Evolutionary conservation across 306 rosid species (phyloP).

Genomic region (Cucurbita argyrosperma): DNA sequence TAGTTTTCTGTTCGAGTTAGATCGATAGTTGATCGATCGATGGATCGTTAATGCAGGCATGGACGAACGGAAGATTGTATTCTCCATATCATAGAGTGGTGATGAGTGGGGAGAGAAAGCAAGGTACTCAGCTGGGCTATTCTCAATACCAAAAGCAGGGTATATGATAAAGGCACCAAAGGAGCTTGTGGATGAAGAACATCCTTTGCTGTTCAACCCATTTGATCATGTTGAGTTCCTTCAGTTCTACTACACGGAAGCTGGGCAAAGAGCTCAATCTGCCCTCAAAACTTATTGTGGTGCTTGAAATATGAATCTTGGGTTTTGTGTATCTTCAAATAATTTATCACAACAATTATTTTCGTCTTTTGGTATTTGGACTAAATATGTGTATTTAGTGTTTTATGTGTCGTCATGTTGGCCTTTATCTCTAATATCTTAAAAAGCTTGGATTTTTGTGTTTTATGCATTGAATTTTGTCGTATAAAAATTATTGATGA

Average conservation of each 20-base stretch:
- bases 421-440: no score
- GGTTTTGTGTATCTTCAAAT: neutral
- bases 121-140: slow-evolving; percentile 45
- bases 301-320: neutral
- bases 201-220: slow-evolving; percentile 52
- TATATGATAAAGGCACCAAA: slow-evolving; percentile 33
- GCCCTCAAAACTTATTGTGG: slow-evolving; percentile 48
- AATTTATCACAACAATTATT: neutral
- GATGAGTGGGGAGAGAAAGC: slow-evolving; percentile 49
- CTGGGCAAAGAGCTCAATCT: slow-evolving; percentile 27
- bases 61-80: slow-evolving; percentile 56
- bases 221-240: slow-evolving; percentile 40
- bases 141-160: slow-evolving; percentile 48
- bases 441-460: no score
- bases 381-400: neutral
- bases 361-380: neutral
- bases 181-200: slow-evolving; percentile 55
- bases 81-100: slow-evolving; percentile 51
- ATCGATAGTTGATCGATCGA: neutral
- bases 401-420: no score
- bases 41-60: slow-evolving; percentile 26
- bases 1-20: neutral
- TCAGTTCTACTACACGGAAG: slow-evolving; percentile 19
- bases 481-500: no score
- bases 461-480: no score